phyloP scores from a whole-genome alignment of 257 asterid genomes.

The Echites panduratus region DNA sequence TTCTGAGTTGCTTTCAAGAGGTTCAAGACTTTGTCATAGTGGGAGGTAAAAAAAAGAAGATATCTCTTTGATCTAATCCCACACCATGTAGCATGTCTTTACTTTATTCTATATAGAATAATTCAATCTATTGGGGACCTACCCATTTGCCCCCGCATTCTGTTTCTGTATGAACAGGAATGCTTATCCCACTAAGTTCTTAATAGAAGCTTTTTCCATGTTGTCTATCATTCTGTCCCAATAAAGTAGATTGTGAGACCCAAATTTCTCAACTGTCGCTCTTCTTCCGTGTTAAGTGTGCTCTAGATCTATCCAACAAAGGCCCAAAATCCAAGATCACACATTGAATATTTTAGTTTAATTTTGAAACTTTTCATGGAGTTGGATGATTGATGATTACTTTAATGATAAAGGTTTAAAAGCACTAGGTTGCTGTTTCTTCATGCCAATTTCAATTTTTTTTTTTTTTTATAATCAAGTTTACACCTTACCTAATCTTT shows the following conservation, averaged over 20 bases:
- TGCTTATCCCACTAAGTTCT: background rate
- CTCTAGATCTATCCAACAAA: background rate
- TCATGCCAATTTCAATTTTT: too few species aligned
- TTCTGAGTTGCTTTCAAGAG: constrained; percentile 3
- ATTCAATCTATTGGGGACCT: background rate
- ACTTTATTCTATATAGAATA: constrained; percentile 2
- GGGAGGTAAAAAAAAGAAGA: background rate
- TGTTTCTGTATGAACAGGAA: background rate
- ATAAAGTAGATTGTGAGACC: background rate
- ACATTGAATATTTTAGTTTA: background rate
- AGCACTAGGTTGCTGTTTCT: too few species aligned
- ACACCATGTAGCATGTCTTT: background rate
- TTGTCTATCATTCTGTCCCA: constrained; percentile 6
- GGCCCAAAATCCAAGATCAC: constrained; percentile 1
- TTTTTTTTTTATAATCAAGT: too few species aligned
- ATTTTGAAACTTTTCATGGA: background rate
- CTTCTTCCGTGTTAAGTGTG: background rate
- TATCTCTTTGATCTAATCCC: background rate
- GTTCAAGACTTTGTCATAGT: constrained; percentile 1
- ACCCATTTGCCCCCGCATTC: constrained; percentile 1
- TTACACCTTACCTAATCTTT: too few species aligned
- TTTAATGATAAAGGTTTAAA: too few species aligned
- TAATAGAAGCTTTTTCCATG: background rate
- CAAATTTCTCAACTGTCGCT: background rate
- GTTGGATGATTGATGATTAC: constrained; percentile 4